Percentiles rank a stretch among this genome's conserved stretches.
phyloP scores from a whole-genome alignment of 148 eudicot species.

The Simmondsia chinensis region DNA sequence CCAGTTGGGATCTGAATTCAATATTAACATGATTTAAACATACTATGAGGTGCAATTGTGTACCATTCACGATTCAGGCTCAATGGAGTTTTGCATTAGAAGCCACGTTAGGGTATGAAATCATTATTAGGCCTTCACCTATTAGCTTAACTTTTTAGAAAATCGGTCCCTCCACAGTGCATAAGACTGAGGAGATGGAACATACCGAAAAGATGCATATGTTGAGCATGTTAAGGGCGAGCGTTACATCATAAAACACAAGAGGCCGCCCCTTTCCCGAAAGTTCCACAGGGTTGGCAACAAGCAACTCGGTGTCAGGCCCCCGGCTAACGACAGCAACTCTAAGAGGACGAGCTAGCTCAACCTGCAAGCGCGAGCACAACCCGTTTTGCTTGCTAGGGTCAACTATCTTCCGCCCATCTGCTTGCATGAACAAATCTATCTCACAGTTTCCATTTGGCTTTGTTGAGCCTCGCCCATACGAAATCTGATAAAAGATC shows the following conservation, averaged over 20 bases:
- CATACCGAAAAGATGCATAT: slow-evolving; percentile 49
- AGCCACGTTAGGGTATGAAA: too few species aligned
- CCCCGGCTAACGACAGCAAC: slow-evolving; percentile 52
- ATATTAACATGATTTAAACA: too few species aligned
- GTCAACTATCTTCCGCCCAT: slow-evolving; percentile 51
- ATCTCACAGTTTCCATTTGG: slow-evolving; percentile 31
- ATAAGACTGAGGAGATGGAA: not conserved
- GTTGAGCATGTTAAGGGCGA: slow-evolving; percentile 47
- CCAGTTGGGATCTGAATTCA: too few species aligned
- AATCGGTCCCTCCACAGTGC: too few species aligned
- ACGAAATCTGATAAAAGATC: slow-evolving; percentile 41
- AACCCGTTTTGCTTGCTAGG: slow-evolving; percentile 38
- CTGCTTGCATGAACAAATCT: slow-evolving; percentile 54
- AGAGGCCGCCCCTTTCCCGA: slow-evolving; percentile 59
- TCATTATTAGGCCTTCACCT: too few species aligned
- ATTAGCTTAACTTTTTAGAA: too few species aligned
- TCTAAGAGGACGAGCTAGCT: slow-evolving; percentile 36
- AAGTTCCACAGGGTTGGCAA: slow-evolving; percentile 54
- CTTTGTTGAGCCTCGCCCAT: slow-evolving; percentile 40
- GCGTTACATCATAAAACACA: slow-evolving; percentile 50
- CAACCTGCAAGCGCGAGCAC: slow-evolving; percentile 36
- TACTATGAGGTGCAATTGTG: too few species aligned
- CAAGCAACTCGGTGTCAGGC: slow-evolving; percentile 58
- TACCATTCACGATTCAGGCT: too few species aligned
- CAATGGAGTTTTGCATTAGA: too few species aligned